phyloP scores from a whole-genome alignment of 2,329 filamentous ascomycete genomes.

The Curvularia hawaiiensis region DNA sequence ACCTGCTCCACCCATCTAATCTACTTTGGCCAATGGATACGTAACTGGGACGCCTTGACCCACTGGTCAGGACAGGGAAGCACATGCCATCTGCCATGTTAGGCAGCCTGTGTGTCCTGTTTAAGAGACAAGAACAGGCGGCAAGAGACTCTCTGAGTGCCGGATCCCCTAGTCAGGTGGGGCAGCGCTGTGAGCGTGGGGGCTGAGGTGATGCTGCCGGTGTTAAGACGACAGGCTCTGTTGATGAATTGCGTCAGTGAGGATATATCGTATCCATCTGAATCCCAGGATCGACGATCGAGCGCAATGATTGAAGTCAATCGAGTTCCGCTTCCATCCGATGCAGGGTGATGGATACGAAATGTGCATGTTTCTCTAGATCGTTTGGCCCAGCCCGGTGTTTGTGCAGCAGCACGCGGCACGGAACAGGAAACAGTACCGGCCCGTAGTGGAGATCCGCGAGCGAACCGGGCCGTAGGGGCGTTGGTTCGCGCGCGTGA shows the following conservation, averaged over 20 bases:
- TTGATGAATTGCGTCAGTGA: not conserved
- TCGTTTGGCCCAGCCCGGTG: not conserved
- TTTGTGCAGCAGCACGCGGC: not conserved
- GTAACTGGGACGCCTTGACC: slow-evolving; percentile 9
- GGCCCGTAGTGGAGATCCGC: slow-evolving; percentile 4
- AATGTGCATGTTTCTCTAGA: not conserved
- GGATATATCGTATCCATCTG: not conserved
- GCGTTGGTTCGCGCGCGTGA: slow-evolving; percentile 2
- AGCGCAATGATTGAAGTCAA: not conserved
- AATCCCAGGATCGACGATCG: not conserved
- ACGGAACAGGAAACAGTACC: not conserved
- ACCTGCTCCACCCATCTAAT: slow-evolving; percentile 15
- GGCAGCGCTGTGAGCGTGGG: slow-evolving; percentile 2
- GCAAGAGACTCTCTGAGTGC: slow-evolving; percentile 5
- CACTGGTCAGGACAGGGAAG: slow-evolving; percentile 10
- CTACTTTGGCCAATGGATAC: slow-evolving; percentile 16
- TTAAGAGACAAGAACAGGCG: slow-evolving; percentile 3
- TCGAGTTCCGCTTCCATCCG: not conserved
- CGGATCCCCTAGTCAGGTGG: slow-evolving; percentile 3
- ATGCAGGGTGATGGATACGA: not conserved
- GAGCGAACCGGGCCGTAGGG: not conserved
- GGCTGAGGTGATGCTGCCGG: slow-evolving; percentile 3
- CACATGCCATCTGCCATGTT: slow-evolving; percentile 12
- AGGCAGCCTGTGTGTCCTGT: slow-evolving; percentile 12
- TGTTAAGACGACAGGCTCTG: not conserved